Evolutionary conservation across 768 basidiomycete genomes (phyloP).

Genomic region (Boletus patriciae): DNA sequence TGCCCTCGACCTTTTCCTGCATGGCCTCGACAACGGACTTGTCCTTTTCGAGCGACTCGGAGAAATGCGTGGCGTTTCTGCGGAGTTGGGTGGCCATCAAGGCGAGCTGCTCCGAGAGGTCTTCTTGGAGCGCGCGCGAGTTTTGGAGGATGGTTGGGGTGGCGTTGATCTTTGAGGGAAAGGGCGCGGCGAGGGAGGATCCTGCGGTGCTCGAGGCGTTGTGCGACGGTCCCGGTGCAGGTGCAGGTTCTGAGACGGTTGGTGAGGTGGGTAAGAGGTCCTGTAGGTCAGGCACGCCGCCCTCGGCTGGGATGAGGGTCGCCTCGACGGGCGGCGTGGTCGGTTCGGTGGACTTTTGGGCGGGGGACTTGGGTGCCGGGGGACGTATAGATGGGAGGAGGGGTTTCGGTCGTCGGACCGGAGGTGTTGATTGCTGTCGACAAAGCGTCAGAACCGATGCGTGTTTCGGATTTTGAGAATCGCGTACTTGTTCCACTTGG

Average conservation of each 20-base stretch:
- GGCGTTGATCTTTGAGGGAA: conserved; percentile 37
- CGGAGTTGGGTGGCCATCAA: conserved; percentile 89
- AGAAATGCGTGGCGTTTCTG: conserved; percentile 78
- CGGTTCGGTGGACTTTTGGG: neutral
- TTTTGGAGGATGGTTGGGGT: conserved; percentile 48
- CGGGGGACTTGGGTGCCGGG: conserved; percentile 30
- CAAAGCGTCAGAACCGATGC: neutral
- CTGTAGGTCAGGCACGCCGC: conserved; percentile 15
- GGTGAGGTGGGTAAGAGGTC: conserved; percentile 43
- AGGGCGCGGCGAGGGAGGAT: conserved; percentile 31
- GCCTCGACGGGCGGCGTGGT: conserved; percentile 18
- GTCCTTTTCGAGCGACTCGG: conserved; percentile 70
- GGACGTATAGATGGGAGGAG: conserved; percentile 56
- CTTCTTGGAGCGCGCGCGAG: conserved; percentile 66
- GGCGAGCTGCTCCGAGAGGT: conserved; percentile 71
- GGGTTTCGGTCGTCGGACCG: conserved; percentile 41
- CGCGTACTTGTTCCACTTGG: conserved; percentile 51
- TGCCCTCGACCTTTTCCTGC: conserved; percentile 71
- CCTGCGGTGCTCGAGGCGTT: conserved; percentile 11
- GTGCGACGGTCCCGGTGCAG: conserved; percentile 13
- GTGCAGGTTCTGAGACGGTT: conserved; percentile 13
- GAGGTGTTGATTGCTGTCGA: conserved; percentile 43
- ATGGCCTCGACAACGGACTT: conserved; percentile 66
- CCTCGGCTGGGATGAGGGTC: conserved; percentile 26
- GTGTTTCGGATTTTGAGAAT: neutral